Conservation (phyloP, 495 filamentous ascomycete species). For the Massariosphaeria phaeospora region DNA sequence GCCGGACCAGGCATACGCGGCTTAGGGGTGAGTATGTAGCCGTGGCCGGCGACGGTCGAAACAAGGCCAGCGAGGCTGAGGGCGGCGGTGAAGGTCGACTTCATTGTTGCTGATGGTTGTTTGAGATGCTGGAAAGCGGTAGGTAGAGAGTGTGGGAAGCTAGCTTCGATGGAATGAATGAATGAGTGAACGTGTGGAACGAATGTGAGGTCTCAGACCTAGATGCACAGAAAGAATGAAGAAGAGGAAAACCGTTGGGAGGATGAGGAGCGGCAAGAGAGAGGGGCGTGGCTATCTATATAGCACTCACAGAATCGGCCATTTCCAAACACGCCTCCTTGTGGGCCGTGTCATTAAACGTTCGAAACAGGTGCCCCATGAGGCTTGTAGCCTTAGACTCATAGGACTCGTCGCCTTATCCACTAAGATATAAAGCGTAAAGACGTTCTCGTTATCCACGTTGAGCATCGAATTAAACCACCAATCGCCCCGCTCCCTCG, state of each 20-base stretch:
- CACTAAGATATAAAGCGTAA: too few species aligned
- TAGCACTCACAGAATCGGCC: background rate
- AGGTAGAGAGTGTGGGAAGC: background rate
- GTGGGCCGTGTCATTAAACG: conserved; percentile 18
- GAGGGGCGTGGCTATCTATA: background rate
- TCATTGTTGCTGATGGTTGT: conserved; percentile 10
- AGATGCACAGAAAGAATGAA: conserved; percentile 5
- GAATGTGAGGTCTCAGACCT: conserved; percentile 28
- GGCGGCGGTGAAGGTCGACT: conserved; percentile 15
- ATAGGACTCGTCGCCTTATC: too few species aligned
- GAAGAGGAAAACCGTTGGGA: conserved; percentile 1
- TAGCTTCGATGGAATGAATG: conserved; percentile 20
- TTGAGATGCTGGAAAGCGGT: background rate
- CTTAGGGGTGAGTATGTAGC: conserved; percentile 55
- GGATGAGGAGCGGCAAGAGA: background rate
- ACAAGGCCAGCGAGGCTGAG: conserved; percentile 47
- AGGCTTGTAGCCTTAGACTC: too few species aligned
- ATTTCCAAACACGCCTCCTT: background rate
- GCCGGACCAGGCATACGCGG: conserved; percentile 58
- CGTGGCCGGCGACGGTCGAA: conserved; percentile 55
- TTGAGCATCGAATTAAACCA: conserved; percentile 19
- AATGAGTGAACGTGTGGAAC: conserved; percentile 16
- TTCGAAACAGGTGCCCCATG: conserved; percentile 16
- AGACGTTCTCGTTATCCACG: too few species aligned
- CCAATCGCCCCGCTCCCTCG: too few species aligned